Conservation (phyloP, 2,329 filamentous ascomycete species). For the Diaporthe vexans region DNA sequence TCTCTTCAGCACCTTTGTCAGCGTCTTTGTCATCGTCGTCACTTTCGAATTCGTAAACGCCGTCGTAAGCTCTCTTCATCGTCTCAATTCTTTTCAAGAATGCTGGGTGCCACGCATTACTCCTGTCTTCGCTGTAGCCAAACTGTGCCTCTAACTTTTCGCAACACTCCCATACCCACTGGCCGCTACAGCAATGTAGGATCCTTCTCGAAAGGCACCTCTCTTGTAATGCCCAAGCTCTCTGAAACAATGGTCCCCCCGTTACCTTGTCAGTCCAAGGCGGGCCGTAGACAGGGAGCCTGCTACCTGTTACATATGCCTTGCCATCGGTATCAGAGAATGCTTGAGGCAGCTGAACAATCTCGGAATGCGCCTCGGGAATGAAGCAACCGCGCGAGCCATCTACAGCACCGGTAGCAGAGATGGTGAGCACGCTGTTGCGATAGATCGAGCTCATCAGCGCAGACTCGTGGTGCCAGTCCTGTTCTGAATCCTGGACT, state of each 20-base stretch:
- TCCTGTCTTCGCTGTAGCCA: conserved; percentile 1
- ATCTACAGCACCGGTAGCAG: conserved; percentile 26
- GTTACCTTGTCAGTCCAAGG: conserved; percentile 13
- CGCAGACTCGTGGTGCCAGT: conserved; percentile 30
- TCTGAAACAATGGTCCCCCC: not conserved
- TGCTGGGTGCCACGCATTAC: conserved; percentile 1
- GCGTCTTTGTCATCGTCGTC: not conserved
- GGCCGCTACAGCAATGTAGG: conserved; percentile 1
- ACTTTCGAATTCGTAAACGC: conserved; percentile 7
- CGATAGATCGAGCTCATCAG: conserved; percentile 34
- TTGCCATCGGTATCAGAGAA: conserved; percentile 9
- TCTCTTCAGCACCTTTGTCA: not conserved
- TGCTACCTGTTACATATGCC: conserved; percentile 12
- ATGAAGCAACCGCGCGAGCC: conserved; percentile 23
- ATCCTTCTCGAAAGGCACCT: conserved; percentile 12
- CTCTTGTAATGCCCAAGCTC: conserved; percentile 21
- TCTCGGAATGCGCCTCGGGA: conserved; percentile 2
- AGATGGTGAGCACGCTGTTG: conserved; percentile 14
- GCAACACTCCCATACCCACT: conserved; percentile 22
- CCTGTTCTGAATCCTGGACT: conserved; percentile 23
- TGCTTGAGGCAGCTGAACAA: conserved; percentile 6
- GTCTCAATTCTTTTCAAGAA: not conserved
- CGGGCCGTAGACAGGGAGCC: not conserved
- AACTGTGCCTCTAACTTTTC: conserved; percentile 10
- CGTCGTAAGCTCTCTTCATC: conserved; percentile 8